These are phyloP conservation scores for Galeopsis tetrahit DNA, from an alignment of 257 asterid genomes.

Conservation along the genomic window DNA sequence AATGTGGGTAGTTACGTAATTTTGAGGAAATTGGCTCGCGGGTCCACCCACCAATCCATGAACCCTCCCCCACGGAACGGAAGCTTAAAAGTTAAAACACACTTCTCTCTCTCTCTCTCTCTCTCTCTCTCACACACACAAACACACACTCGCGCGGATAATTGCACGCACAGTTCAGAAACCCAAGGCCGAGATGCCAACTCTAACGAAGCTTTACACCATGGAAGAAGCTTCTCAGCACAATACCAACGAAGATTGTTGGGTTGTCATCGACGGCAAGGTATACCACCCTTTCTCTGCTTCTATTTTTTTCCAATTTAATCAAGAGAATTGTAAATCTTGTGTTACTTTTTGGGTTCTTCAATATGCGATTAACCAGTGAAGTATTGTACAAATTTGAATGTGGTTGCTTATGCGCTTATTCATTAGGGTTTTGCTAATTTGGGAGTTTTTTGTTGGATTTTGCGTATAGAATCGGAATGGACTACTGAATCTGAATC, in stretches of 20 bases:
- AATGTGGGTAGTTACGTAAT: not conserved
- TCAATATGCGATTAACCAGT: not conserved
- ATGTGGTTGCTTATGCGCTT: slow-evolving; percentile 2
- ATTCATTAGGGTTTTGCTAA: slow-evolving; percentile 4
- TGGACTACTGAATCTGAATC: not conserved
- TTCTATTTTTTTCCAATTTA: not conserved
- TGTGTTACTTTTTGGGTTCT: not conserved
- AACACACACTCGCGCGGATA: slow-evolving; percentile 22
- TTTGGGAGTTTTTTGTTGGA: slow-evolving; percentile 22
- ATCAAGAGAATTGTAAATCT: not conserved
- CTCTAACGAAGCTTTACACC: slow-evolving; percentile 66
- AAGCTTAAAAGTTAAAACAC: not conserved
- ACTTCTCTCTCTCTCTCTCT: not conserved
- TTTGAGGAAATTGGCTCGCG: not conserved
- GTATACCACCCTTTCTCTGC: slow-evolving; percentile 34
- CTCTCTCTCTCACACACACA: not conserved
- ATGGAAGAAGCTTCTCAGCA: slow-evolving; percentile 86
- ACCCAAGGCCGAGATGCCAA: slow-evolving; percentile 61
- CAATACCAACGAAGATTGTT: slow-evolving; percentile 81
- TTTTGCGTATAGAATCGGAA: not conserved
- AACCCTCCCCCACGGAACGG: slow-evolving; percentile 32
- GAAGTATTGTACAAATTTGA: not conserved
- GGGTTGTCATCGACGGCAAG: slow-evolving; percentile 89
- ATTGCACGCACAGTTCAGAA: slow-evolving; percentile 12
- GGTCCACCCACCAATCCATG: not conserved